Base-by-base conservation (phyloP, 225 moss, liverwort and hornwort genomes). In the Sphagnum contortum region DNA sequence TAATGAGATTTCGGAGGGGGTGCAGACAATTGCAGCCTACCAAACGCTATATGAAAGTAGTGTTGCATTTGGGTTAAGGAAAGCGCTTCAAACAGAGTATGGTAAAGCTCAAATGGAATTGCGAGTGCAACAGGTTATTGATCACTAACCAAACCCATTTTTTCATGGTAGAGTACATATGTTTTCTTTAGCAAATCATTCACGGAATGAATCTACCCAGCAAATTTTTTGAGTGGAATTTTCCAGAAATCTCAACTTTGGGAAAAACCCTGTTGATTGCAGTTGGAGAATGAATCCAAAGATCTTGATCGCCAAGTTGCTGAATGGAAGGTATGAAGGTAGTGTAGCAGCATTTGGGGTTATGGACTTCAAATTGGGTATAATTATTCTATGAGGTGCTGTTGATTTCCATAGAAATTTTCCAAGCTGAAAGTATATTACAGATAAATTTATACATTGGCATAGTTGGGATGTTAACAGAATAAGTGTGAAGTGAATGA, bases 401-500 rank as follows among this genome's bases (percentile, higher is more conserved):
- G 29, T 29, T 29, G 1, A 29, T 29, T 29, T 29, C 29, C 29
- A 29, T 29, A 29, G 29, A 29, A 29, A 29, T 29, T 29, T 29
- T 29, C 29, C 29, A 29, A 29, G 29, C 29, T 29, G 29, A 29
- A 29, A 29, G 29, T 29, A 1, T 29, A 29, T 29, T 29, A 29
- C 29, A 29, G 29, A 29, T 29, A 29, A 29, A 29, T 29, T 29
- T 29, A 29, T 29, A 29, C 29, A 29, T 29, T 29, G 29, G 29
- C 29, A 29, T 29, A 29, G 29, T 29, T 29, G 29, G 29, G 29
- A 29, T 29, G 29, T 29, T 29, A 29, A 6, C 82, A 94, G 90
- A 96, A 92, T 66, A 96, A 92, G 64, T 92, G 88, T 62, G 95
- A 96, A 66, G 81, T 80, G 3, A 96, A 92, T 55, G 92, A 96